A percentile compares a stretch with the other conserved stretches of the same genome.
phyloP scores from a whole-genome alignment of 169 alveolate genomes.

The Perkinsus olseni region DNA sequence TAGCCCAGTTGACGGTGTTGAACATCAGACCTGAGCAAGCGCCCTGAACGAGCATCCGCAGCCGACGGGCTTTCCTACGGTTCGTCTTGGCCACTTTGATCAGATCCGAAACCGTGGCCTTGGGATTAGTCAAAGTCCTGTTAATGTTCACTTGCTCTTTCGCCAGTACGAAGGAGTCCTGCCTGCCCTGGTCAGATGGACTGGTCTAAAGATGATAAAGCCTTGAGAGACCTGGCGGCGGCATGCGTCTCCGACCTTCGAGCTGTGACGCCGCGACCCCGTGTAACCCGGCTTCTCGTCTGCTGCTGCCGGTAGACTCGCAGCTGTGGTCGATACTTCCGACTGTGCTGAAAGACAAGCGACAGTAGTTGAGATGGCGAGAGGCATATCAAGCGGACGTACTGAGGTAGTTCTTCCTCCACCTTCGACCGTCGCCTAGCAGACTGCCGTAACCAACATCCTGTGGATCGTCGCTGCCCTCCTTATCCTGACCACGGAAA shows the following conservation, averaged over 20 bases:
- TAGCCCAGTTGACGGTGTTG: neutral
- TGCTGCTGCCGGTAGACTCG: neutral
- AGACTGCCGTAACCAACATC: neutral
- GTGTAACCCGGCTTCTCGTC: neutral
- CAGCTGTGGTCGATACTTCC: neutral
- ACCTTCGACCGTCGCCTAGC: neutral
- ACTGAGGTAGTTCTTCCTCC: neutral
- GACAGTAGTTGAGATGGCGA: neutral
- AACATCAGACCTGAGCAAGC: neutral
- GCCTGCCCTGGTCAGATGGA: neutral
- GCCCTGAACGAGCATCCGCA: neutral
- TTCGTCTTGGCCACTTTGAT: neutral
- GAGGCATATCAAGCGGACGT: neutral
- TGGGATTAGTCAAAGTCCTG: neutral
- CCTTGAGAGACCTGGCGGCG: too few species aligned
- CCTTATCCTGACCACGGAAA: too few species aligned
- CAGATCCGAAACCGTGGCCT: neutral
- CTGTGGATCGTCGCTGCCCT: too few species aligned
- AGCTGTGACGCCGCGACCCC: neutral
- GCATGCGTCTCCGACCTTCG: neutral
- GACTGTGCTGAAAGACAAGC: neutral
- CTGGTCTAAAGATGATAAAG: too few species aligned
- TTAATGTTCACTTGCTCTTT: neutral
- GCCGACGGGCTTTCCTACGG: neutral
- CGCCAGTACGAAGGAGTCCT: neutral